Percentiles rank a stretch among this genome's conserved stretches.
Conservation (phyloP, 257 asterid species). For the Solanum sejunctum region DNA sequence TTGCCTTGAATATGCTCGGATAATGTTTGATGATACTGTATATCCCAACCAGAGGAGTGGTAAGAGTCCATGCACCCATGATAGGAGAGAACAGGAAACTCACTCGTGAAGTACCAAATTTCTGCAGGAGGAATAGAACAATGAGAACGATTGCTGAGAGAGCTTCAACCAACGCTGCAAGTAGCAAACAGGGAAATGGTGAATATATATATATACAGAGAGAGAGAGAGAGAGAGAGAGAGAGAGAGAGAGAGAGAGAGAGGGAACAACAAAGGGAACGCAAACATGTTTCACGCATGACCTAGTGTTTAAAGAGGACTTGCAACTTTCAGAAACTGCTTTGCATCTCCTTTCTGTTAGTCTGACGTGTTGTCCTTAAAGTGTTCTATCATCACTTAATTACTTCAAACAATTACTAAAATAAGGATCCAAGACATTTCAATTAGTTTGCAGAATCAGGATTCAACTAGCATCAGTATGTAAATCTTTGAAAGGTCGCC, state of each 20-base stretch:
- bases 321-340: not conserved
- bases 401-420: not conserved
- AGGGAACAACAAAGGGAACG: not conserved
- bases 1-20: constrained; percentile 40
- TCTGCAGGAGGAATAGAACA: constrained; percentile 30
- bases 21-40: constrained; percentile 37
- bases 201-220: not conserved
- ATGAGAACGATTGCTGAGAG: constrained; percentile 26
- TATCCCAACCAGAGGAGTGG: constrained; percentile 46
- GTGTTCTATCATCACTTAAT: not conserved
- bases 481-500: not conserved
- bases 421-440: not conserved
- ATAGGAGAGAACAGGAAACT: constrained; percentile 58
- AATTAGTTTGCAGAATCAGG: not conserved
- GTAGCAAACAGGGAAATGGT: not conserved
- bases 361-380: not conserved
- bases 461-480: not conserved
- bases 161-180: constrained; percentile 28
- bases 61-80: constrained; percentile 47
- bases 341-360: not conserved
- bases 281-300: not conserved
- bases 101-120: constrained; percentile 40
- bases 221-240: too few relatives aligned
- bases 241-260: not conserved
- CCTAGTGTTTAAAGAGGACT: not conserved